These are phyloP conservation scores for Phytophthora tentaculata DNA, from an alignment of 352 stramenopile species.

Conservation along the genomic window DNA sequence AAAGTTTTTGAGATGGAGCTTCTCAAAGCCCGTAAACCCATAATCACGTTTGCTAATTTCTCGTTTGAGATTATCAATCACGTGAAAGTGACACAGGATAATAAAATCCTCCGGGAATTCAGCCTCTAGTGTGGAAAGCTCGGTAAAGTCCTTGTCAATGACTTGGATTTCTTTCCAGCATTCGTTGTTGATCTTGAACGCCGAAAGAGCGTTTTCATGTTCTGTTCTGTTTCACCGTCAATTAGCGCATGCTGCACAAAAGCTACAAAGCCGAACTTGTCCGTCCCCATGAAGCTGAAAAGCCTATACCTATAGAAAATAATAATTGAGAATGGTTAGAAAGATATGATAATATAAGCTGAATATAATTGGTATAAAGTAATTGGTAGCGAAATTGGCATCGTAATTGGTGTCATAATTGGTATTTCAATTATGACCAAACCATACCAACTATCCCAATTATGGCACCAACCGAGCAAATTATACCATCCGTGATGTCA, in stretches of 20 bases:
- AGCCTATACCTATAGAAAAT: background rate
- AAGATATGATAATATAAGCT: background rate
- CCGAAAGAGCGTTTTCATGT: background rate
- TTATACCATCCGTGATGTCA: conserved; percentile 1
- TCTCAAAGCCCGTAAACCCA: conserved; percentile 1
- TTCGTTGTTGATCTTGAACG: background rate
- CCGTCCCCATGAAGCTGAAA: background rate
- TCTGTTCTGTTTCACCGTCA: background rate
- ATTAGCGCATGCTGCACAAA: background rate
- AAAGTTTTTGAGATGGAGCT: conserved; percentile 1
- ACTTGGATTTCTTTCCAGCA: background rate
- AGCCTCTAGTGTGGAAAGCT: background rate
- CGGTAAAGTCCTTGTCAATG: background rate
- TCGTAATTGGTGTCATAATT: background rate
- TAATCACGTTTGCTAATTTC: background rate
- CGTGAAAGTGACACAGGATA: conserved; percentile 20
- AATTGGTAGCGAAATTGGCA: background rate
- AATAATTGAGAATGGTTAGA: background rate
- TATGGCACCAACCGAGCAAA: background rate
- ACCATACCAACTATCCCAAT: background rate
- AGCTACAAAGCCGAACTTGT: background rate
- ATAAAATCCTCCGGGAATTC: background rate
- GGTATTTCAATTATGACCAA: background rate
- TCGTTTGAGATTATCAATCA: conserved; percentile 18
- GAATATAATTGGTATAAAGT: background rate